Evolutionary conservation across 805 yeast genomes (phyloP).

Genomic region (Zygosaccharomyces bisporus): DNA sequence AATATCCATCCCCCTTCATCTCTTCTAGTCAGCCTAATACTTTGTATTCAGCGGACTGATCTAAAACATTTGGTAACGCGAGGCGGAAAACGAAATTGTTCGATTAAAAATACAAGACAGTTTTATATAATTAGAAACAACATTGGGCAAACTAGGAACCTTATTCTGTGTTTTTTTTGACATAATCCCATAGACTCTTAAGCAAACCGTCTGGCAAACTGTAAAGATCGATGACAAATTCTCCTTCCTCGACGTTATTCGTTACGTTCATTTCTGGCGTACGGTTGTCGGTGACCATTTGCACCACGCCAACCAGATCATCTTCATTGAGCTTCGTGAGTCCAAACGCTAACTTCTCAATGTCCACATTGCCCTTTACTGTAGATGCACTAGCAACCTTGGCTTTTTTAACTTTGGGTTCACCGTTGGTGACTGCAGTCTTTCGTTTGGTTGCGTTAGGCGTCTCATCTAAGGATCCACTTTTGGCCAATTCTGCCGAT

Average conservation of each 20-base stretch:
- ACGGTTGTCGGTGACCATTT: slow-evolving; percentile 94
- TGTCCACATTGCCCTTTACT: slow-evolving; percentile 72
- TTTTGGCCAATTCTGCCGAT: slow-evolving; percentile 67
- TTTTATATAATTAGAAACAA: not conserved
- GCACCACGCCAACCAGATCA: slow-evolving; percentile 89
- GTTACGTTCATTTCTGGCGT: slow-evolving; percentile 94
- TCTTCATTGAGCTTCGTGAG: slow-evolving; percentile 86
- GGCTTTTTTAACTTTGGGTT: slow-evolving; percentile 47
- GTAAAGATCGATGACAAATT: slow-evolving; percentile 91
- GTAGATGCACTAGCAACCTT: slow-evolving; percentile 43
- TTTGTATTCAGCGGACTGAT: not conserved
- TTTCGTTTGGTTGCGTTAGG: slow-evolving; percentile 28
- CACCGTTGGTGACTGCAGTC: slow-evolving; percentile 27
- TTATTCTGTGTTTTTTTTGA: slow-evolving; percentile 58
- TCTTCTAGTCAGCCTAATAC: not conserved
- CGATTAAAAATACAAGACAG: not conserved
- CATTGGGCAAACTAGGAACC: not conserved
- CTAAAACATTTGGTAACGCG: not conserved
- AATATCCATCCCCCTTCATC: not conserved
- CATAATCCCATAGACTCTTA: slow-evolving; percentile 93
- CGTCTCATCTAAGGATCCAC: slow-evolving; percentile 72
- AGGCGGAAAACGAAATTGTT: not conserved
- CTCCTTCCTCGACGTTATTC: slow-evolving; percentile 94
- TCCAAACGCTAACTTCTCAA: slow-evolving; percentile 87
- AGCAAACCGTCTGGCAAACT: slow-evolving; percentile 88